These are phyloP conservation scores for Chimonanthus praecox DNA, from an alignment of 164 flowering plant species.

Conservation along the genomic window DNA sequence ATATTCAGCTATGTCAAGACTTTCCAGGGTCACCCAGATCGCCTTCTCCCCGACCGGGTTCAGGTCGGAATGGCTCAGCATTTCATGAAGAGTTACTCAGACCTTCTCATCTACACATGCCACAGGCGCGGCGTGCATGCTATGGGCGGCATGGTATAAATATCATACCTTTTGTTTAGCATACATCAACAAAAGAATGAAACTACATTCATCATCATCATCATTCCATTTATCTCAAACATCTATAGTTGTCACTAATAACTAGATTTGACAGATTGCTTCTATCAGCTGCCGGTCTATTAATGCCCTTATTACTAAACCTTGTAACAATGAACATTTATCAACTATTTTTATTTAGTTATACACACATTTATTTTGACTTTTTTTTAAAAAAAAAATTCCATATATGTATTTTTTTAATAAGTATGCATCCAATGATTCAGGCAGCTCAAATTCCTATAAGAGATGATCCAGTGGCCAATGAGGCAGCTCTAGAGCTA, in stretches of 20 bases:
- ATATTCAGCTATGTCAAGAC: slow-evolving; percentile 95
- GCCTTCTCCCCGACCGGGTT: slow-evolving; percentile 75
- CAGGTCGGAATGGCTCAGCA: slow-evolving; percentile 85
- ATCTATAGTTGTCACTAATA: no score
- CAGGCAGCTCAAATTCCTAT: slow-evolving; percentile 99
- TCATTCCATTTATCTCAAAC: no score
- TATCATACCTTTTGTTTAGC: background rate
- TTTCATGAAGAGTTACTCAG: slow-evolving; percentile 85
- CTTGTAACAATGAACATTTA: no score
- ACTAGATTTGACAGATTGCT: no score
- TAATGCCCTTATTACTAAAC: no score
- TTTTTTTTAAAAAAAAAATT: no score
- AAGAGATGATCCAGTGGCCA: slow-evolving; percentile 76
- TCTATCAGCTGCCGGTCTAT: no score
- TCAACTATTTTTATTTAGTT: no score
- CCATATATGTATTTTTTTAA: no score
- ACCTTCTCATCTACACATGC: slow-evolving; percentile 83
- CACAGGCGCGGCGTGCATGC: slow-evolving; percentile 90
- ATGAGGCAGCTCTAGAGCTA: slow-evolving; percentile 69
- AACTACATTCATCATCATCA: background rate
- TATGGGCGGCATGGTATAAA: slow-evolving; percentile 91
- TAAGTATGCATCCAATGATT: background rate
- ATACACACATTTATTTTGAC: no score
- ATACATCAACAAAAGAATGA: background rate
- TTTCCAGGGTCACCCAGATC: slow-evolving; percentile 80